Percentiles rank a stretch among this genome's conserved stretches.
Evolutionary conservation across 2,329 filamentous ascomycete genomes (phyloP).

Genomic region (Lachnellula cervina): DNA sequence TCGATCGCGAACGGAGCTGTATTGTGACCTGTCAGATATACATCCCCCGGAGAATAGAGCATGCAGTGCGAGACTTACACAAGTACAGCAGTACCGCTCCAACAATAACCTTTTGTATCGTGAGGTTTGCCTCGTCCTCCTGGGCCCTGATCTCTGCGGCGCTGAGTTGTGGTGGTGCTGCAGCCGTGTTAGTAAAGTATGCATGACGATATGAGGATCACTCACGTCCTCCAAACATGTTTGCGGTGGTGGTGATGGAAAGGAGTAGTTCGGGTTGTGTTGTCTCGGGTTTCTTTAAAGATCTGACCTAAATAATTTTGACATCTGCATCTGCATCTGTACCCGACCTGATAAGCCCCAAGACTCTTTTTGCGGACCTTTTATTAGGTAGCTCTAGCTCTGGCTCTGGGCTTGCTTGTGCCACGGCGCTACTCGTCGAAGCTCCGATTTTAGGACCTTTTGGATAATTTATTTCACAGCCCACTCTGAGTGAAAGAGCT

Average conservation of each 20-base stretch:
- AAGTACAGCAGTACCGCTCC: conserved; percentile 68
- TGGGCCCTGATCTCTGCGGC: conserved; percentile 65
- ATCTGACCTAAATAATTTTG: neutral
- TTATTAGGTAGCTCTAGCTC: no score
- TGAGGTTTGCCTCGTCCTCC: conserved; percentile 63
- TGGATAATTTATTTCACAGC: no score
- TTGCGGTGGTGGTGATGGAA: conserved; percentile 22
- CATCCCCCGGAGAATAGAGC: neutral
- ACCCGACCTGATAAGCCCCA: no score
- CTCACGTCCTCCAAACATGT: conserved; percentile 62
- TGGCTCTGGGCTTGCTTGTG: no score
- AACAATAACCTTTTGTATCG: conserved; percentile 61
- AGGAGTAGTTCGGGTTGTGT: neutral
- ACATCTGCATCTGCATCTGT: no score
- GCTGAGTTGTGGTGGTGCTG: conserved; percentile 61
- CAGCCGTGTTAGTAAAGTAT: conserved; percentile 7
- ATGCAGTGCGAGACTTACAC: conserved; percentile 49
- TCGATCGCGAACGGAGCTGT: conserved; percentile 52
- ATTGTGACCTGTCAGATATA: conserved; percentile 5
- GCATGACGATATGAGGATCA: conserved; percentile 13
- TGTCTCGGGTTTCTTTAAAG: conserved; percentile 1
- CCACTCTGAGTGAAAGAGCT: no score
- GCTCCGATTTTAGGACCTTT: no score
- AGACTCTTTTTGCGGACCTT: no score
- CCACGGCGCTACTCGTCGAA: no score